These are phyloP conservation scores for Nitzschia sp. DNA, from an alignment of 108 stramenopile genomes.

Conservation along the genomic window DNA sequence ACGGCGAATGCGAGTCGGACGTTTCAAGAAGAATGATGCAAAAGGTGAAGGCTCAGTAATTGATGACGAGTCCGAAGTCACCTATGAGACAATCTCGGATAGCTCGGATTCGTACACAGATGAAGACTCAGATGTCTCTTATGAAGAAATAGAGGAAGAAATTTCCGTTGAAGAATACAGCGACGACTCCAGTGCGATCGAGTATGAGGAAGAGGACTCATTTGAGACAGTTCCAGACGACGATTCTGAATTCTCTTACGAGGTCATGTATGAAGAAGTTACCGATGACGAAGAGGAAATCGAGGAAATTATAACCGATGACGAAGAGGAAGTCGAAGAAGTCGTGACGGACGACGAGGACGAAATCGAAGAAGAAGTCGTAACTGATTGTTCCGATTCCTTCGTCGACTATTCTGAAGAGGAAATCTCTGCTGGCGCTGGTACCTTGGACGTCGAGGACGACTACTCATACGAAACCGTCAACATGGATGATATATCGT, in stretches of 20 bases:
- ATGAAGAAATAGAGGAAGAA: background rate
- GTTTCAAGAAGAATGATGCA: no score
- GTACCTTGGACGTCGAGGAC: background rate
- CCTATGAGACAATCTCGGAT: background rate
- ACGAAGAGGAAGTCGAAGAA: background rate
- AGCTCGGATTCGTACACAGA: no score
- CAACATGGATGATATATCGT: background rate
- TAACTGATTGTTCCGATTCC: background rate
- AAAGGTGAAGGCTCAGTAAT: no score
- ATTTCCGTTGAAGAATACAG: background rate
- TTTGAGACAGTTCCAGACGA: background rate
- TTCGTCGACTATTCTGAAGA: background rate
- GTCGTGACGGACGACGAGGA: background rate
- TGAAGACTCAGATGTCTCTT: background rate
- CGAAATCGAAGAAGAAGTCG: constrained; percentile 1
- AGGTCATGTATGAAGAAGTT: background rate
- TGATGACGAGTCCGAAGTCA: constrained; percentile 3
- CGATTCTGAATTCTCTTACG: constrained; percentile 4
- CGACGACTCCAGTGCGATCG: background rate
- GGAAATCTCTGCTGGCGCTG: background rate
- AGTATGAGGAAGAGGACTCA: background rate
- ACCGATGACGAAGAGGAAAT: background rate
- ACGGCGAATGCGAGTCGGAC: no score
- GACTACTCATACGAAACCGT: constrained; percentile 1
- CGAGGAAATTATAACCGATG: background rate